A percentile compares a stretch with the other conserved stretches of the same genome.
Evolutionary conservation across 2,329 filamentous ascomycete genomes (phyloP).

Genomic region (Aureobasidium pullulans): DNA sequence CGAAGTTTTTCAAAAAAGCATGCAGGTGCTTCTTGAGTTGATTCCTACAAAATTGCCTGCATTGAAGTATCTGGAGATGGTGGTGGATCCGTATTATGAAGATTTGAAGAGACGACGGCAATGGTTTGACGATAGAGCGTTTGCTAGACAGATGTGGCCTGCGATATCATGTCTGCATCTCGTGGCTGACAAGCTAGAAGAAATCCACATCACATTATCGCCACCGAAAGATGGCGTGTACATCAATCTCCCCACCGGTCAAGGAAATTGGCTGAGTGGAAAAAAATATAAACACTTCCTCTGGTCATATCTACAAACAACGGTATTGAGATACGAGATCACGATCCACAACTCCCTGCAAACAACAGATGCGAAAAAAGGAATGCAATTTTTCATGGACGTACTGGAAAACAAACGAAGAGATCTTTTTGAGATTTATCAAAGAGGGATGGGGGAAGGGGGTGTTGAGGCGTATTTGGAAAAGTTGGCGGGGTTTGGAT

Average conservation of each 20-base stretch:
- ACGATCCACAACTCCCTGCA: neutral
- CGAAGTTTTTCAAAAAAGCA: neutral
- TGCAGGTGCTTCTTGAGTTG: neutral
- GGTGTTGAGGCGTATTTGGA: neutral
- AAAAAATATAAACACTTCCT: neutral
- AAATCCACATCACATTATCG: neutral
- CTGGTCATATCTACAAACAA: neutral
- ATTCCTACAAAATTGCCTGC: neutral
- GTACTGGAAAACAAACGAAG: neutral
- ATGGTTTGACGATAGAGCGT: neutral
- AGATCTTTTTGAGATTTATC: neutral
- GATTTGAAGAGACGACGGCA: neutral
- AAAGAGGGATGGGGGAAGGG: neutral
- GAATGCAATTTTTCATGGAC: neutral
- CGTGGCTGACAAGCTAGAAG: neutral
- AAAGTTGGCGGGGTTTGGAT: neutral
- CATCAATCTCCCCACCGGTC: neutral
- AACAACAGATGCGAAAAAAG: neutral
- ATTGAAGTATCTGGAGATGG: neutral
- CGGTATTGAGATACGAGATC: neutral
- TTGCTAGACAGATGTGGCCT: neutral
- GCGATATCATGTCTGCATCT: neutral
- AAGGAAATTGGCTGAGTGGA: neutral
- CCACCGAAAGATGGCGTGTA: neutral
- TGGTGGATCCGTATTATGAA: neutral